Evolutionary conservation across 129 eudicot genomes (phyloP), one percentile per base, ranked within the genome.

Genomic region (Arctium minus): DNA sequence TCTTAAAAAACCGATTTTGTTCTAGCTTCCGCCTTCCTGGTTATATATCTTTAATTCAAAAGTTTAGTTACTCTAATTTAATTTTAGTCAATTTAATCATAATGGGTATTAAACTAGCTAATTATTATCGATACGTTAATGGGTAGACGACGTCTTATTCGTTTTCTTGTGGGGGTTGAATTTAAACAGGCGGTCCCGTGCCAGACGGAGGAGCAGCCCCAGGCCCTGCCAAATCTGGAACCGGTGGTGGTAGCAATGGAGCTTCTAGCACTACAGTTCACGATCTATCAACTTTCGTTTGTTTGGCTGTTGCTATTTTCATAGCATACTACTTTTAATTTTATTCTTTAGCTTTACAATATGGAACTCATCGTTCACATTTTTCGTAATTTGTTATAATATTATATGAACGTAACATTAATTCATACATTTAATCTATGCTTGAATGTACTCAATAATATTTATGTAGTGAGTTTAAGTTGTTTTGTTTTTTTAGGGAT

Each of bases 301-400:
- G 84, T 64, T 73, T 79, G 71, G 87, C 72, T 27, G 72, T 80
- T 79, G 87, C 87, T 73, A 73, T 84, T 56, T 84, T 84, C 76
- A 79, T 84, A 46, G 87, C 87, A 42, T 84, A 84, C 76, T 84
- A 79, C 75, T 79, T 84, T 64, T 79, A 79, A 40, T 29, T 73
- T 73, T 0, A 79, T 79, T 84, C 60, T 72, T 84, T 84, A 13
- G 29, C 70, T 79, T 84, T 72, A 73, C 74, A 0, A 73, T 79
- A 79, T 62, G 83, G 70, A 79, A 56, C 53, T 73, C 53, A 40
- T 79, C 48, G 46, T 79, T 79, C 76, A 73, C 80, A 84, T 84
- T 84, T 84, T 73, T 84, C 80, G 46, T 73, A 79, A 77, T 77
- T 33, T 38, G 67, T 79, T 78, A 18, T 64, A 79, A 42, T 36